These are phyloP conservation scores for Escallonia herrerae DNA, from an alignment of 129 eudicot genomes.

Conservation along the genomic window DNA sequence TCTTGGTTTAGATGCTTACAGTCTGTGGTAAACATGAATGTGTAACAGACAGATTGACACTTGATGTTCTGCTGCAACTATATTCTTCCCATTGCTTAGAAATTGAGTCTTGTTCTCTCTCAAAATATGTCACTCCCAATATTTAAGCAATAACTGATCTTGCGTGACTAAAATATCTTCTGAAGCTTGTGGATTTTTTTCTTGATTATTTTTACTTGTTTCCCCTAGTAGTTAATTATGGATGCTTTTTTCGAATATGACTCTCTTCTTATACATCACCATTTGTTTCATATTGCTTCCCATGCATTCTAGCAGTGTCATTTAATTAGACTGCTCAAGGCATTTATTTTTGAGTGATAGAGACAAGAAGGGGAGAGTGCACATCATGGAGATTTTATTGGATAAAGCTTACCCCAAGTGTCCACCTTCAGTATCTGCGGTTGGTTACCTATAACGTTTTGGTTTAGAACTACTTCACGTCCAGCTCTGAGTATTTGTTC, in stretches of 20 bases:
- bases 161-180: no score
- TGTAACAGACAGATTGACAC: no score
- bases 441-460: conserved; percentile 27
- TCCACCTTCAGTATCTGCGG: conserved; percentile 72
- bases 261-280: not conserved
- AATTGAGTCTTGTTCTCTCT: no score
- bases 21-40: no score
- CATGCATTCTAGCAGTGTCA: not conserved
- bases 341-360: conserved; percentile 22
- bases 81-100: no score
- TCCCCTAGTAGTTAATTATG: no score
- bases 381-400: conserved; percentile 53
- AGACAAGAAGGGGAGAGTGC: conserved; percentile 68
- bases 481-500: conserved; percentile 1
- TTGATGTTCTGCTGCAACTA: no score
- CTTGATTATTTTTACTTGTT: no score
- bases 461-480: conserved; percentile 1
- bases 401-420: conserved; percentile 51
- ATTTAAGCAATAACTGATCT: no score
- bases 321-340: not conserved
- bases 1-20: no score
- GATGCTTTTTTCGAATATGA: not conserved
- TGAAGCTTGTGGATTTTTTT: no score
- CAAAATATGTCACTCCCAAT: no score
- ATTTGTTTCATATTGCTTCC: not conserved